These are phyloP conservation scores for Blepharisma stoltei DNA, from an alignment of 73 alveolate species.

Conservation along the genomic window DNA sequence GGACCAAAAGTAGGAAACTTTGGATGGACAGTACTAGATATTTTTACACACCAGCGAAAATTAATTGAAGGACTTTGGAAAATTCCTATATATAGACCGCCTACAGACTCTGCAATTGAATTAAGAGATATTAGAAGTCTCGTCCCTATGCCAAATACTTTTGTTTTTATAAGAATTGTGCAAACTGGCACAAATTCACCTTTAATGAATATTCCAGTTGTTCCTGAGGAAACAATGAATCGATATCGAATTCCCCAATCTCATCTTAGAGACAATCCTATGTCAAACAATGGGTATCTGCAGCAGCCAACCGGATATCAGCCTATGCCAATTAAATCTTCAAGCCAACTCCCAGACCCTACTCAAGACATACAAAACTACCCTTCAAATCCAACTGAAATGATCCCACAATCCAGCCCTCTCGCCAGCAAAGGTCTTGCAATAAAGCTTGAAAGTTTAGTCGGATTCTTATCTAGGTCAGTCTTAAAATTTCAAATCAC, in stretches of 20 bases:
- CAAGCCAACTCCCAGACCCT: too few relatives aligned
- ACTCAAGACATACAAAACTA: background rate
- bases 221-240: background rate
- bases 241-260: constrained; percentile 1
- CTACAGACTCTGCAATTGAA: constrained; percentile 58
- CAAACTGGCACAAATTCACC: constrained; percentile 29
- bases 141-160: constrained; percentile 53
- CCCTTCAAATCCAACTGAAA: background rate
- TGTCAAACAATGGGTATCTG: background rate
- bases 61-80: constrained; percentile 71
- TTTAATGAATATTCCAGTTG: background rate
- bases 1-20: constrained; percentile 49
- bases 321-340: background rate
- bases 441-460: constrained; percentile 51
- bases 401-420: background rate
- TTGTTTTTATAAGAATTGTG: constrained; percentile 54
- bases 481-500: constrained; percentile 58
- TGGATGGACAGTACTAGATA: constrained; percentile 84
- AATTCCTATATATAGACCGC: constrained; percentile 74
- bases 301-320: background rate
- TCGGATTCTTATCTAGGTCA: constrained; percentile 46
- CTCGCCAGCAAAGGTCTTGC: constrained; percentile 49
- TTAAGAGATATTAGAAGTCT: constrained; percentile 63
- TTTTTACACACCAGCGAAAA: constrained; percentile 62
- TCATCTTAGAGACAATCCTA: background rate